Base-by-base conservation (phyloP, 768 basidiomycete species). In the Kwoniella botswanensis region DNA sequence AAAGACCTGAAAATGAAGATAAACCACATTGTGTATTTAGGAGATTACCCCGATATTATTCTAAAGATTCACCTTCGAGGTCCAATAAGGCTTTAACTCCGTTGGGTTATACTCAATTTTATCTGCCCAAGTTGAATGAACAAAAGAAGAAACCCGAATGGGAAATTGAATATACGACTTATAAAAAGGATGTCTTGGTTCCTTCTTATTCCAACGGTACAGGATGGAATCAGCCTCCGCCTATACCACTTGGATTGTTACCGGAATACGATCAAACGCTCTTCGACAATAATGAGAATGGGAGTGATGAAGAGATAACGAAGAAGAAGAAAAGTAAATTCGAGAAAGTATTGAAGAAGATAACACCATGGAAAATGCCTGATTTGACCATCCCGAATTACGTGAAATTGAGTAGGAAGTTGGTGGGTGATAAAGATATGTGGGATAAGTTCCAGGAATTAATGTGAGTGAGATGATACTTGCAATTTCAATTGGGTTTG, bases 41-140 rank as follows among this genome's bases (percentile, higher is more conserved):
- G 50, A 63, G 67, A 1, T 71, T 76, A 88, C 90, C 85, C 87
- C 82, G 89, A 87, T 75, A 89, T 88, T 84, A 76, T 64, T 75
- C 76, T 18, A 83, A 87, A 24, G 79, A 87, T 22, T 87, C 91
- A 12, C 93, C 94, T 12, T 91, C 91, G 26, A 86, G 92, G 68
- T 85, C 76, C 43, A 94, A 94, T 82, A 85, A 85, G 61, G 86
- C 87, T 58, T 91, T 90, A 87, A 88, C 89, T 10, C 90, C 92
- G 4, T 84, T 94, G 53, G 93, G 93, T 56, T 97, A 90, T 85
- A 90, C 91, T 60, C 94, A 96, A 88, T 93, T 92, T 74, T 76
- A 75, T 76, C 82, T 94, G 56, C 90, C 90, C 0, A 83, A 87
- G 67, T 83, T 92, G 15, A 86, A 85, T 62, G 76, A 81, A 42